Evolutionary conservation across 2,329 filamentous ascomycete species (phyloP).

Genomic region (Fragosphaeria purpurea): DNA sequence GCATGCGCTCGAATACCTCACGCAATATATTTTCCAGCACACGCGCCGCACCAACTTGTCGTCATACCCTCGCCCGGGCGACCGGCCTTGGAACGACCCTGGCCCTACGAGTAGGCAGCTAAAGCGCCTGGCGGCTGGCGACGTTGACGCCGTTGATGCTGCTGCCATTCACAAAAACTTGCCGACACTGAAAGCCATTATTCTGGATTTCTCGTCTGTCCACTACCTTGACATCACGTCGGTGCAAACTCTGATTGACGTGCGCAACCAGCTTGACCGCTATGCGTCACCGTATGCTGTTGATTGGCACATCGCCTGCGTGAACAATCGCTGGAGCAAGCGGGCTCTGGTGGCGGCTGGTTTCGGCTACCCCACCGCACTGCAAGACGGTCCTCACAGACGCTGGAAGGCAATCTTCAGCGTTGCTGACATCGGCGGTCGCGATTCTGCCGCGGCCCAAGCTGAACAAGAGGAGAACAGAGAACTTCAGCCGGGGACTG

Average conservation of each 20-base stretch:
- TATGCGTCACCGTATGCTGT: constrained; percentile 38
- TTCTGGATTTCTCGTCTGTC: constrained; percentile 49
- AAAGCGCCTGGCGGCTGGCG: constrained; percentile 17
- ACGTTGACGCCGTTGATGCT: constrained; percentile 8
- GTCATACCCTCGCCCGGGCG: constrained; percentile 54
- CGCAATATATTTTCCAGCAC: constrained; percentile 54
- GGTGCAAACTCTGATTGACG: constrained; percentile 45
- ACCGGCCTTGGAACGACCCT: constrained; percentile 92
- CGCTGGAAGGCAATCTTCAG: constrained; percentile 94
- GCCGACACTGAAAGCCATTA: constrained; percentile 34
- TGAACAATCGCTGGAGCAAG: constrained; percentile 47
- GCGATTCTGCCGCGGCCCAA: constrained; percentile 55
- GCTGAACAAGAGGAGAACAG: constrained; percentile 57
- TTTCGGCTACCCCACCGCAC: constrained; percentile 52
- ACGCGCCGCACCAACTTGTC: constrained; percentile 69
- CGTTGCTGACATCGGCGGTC: constrained; percentile 72
- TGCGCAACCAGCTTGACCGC: constrained; percentile 42
- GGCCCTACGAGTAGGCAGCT: constrained; percentile 49
- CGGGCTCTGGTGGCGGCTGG: constrained; percentile 45
- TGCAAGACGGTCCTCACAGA: constrained; percentile 40
- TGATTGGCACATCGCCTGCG: constrained; percentile 44
- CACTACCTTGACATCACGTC: constrained; percentile 49
- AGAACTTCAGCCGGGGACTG: constrained; percentile 21
- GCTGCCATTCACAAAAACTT: constrained; percentile 15
- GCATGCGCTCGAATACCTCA: constrained; percentile 73